These are phyloP conservation scores for Aegilops speltoides DNA, from an alignment of 176 grass and related monocot genomes.

Conservation along the genomic window DNA sequence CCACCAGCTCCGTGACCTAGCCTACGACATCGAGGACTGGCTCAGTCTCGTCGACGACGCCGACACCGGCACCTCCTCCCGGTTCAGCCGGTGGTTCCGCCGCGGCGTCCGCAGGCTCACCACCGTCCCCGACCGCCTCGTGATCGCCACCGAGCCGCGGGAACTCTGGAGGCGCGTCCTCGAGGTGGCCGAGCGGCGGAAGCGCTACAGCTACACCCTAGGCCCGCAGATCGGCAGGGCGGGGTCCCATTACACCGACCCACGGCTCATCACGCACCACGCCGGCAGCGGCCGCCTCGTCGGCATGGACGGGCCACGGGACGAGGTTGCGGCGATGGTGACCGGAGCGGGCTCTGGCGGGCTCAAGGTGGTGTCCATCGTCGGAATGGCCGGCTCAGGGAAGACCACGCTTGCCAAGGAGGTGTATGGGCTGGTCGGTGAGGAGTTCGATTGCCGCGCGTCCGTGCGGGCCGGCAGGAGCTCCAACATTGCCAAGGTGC, in stretches of 20 bases:
- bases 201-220: slow-evolving; percentile 4
- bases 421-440: background rate
- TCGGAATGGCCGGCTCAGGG: slow-evolving; percentile 38
- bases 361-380: slow-evolving; percentile 18
- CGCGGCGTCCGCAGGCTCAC: no score
- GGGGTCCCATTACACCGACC: background rate
- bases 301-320: background rate
- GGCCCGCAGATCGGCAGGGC: background rate
- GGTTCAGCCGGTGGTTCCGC: no score
- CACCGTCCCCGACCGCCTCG: background rate
- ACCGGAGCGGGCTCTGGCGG: background rate
- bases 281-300: background rate
- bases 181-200: slow-evolving; percentile 22
- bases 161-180: slow-evolving; percentile 13
- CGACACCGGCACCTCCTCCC: no score
- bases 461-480: background rate
- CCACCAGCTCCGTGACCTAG: no score
- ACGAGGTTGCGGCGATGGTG: background rate
- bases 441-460: background rate
- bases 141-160: slow-evolving; percentile 19
- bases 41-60: no score
- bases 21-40: no score
- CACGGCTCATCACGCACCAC: background rate
- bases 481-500: background rate
- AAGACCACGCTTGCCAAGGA: slow-evolving; percentile 37